A percentile compares a stretch with the other conserved stretches of the same genome.
Evolutionary conservation across 495 filamentous ascomycete genomes (phyloP).

Genomic region (Penicillium pulvis): DNA sequence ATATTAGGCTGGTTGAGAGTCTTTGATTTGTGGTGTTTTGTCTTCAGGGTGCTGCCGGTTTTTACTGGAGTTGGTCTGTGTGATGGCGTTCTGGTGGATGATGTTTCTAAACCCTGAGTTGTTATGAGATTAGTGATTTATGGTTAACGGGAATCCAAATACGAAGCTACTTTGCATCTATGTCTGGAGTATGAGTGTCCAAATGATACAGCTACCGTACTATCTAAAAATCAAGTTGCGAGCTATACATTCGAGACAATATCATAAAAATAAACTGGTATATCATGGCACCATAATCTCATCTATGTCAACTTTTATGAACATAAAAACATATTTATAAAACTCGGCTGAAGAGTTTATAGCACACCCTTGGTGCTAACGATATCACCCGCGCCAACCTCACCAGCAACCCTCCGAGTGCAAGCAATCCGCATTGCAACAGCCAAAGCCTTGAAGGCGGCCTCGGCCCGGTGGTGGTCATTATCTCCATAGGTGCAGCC

Average conservation of each 20-base stretch:
- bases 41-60: background rate
- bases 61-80: too few species aligned
- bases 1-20: background rate
- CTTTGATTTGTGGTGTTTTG: background rate
- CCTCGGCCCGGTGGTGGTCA: slow-evolving; percentile 96
- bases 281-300: slow-evolving; percentile 12
- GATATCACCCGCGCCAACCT: slow-evolving; percentile 83
- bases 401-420: slow-evolving; percentile 65
- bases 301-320: background rate
- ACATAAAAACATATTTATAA: slow-evolving; percentile 1
- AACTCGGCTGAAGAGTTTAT: slow-evolving; percentile 17
- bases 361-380: slow-evolving; percentile 93
- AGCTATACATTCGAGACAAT: too few species aligned
- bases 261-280: background rate
- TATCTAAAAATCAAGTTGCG: too few species aligned
- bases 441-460: slow-evolving; percentile 94
- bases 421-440: slow-evolving; percentile 79
- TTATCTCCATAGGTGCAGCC: slow-evolving; percentile 86
- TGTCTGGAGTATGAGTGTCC: too few species aligned
- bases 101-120: background rate
- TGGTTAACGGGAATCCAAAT: background rate
- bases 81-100: background rate
- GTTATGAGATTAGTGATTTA: background rate
- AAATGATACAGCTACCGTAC: too few species aligned
- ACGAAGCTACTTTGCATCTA: background rate